phyloP scores from a whole-genome alignment of 108 stramenopile species.

The Nitzschia sp. region DNA sequence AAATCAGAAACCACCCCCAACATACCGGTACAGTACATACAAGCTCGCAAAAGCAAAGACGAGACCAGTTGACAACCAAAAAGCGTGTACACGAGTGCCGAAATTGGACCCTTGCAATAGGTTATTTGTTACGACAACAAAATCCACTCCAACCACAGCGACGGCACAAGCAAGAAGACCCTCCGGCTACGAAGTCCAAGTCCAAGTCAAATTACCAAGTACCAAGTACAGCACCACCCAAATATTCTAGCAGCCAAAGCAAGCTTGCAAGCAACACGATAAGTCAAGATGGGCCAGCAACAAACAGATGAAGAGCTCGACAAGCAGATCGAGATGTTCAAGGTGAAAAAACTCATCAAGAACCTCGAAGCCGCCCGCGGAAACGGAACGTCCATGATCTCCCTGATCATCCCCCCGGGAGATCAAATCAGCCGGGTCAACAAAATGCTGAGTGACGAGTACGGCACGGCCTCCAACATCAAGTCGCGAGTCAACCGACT shows the following conservation, averaged over 20 bases:
- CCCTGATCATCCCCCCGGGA: conserved; percentile 96
- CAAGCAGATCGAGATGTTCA: conserved; percentile 97
- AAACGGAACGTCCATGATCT: conserved; percentile 99
- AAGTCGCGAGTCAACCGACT: conserved; percentile 97
- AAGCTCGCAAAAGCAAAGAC: too few species aligned
- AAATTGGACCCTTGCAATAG: too few species aligned
- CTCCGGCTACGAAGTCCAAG: too few species aligned
- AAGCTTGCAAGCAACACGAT: neutral
- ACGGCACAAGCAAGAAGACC: too few species aligned
- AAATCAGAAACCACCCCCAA: too few species aligned
- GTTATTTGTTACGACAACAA: too few species aligned
- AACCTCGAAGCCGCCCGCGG: conserved; percentile 91
- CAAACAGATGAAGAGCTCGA: conserved; percentile 53
- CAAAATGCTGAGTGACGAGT: conserved; percentile 99
- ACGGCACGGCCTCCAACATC: conserved; percentile 99
- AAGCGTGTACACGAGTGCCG: too few species aligned
- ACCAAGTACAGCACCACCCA: conserved; percentile 15
- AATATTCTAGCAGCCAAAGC: neutral
- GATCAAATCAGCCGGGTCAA: conserved; percentile 94
- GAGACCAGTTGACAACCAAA: too few species aligned
- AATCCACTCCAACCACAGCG: too few species aligned
- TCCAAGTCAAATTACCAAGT: neutral
- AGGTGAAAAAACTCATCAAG: conserved; percentile 99
- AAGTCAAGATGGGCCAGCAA: conserved; percentile 37
- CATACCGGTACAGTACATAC: too few species aligned